Conservation (phyloP, 768 basidiomycete genomes). For the Artomyces pyxidatus region DNA sequence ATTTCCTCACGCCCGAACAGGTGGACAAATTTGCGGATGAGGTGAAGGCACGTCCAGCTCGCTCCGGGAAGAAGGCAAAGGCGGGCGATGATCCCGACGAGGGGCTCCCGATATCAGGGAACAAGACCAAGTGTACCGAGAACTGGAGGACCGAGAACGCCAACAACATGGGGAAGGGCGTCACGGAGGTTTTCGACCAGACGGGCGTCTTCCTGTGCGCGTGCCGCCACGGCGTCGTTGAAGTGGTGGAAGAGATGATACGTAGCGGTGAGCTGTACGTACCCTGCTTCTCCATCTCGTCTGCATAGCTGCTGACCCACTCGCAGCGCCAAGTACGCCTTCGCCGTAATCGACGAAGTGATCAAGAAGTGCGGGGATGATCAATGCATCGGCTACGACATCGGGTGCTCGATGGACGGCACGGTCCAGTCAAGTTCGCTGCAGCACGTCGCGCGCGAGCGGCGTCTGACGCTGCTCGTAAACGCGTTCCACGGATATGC, state of each 20-base stretch:
- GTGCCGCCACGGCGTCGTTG: background rate
- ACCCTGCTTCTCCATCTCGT: background rate
- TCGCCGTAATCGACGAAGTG: background rate
- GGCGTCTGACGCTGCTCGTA: background rate
- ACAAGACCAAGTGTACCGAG: background rate
- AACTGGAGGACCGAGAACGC: background rate
- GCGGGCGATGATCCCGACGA: background rate
- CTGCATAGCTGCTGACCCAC: background rate
- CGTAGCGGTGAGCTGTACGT: slow-evolving; percentile 1
- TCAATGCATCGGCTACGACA: background rate
- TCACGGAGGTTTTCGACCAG: background rate
- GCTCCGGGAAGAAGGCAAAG: too few relatives aligned
- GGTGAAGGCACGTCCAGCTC: too few relatives aligned
- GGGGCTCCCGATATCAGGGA: background rate
- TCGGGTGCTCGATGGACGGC: background rate
- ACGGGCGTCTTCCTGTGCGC: background rate
- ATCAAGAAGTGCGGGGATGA: background rate
- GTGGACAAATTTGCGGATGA: background rate
- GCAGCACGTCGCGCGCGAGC: background rate
- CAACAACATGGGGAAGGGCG: background rate
- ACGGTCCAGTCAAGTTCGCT: background rate
- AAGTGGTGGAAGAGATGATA: background rate
- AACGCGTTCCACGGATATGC: background rate
- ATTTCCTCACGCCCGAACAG: background rate
- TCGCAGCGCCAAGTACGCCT: background rate